Conservation (phyloP, 805 yeast species). For the Yarrowia deformans region DNA sequence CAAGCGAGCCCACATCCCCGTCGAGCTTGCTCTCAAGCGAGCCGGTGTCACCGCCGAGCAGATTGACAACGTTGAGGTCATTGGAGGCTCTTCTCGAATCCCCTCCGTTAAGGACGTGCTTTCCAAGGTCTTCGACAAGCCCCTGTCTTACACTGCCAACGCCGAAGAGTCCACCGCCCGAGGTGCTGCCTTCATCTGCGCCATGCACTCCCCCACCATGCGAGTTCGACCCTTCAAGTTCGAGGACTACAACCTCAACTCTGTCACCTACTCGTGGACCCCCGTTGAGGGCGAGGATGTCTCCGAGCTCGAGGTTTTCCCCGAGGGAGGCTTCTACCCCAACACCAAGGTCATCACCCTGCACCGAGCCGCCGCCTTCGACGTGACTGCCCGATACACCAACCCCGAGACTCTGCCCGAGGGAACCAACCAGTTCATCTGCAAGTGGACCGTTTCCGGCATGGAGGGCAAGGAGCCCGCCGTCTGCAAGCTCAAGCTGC, state of each 20-base stretch:
- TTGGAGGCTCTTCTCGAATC: conserved; percentile 99
- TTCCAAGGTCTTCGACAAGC: conserved; percentile 80
- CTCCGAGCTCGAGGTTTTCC: conserved; percentile 94
- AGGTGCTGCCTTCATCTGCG: conserved; percentile 99
- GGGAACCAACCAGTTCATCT: conserved; percentile 68
- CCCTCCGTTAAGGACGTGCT: conserved; percentile 88
- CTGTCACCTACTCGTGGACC: conserved; percentile 96
- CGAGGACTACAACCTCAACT: conserved; percentile 90
- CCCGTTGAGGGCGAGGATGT: conserved; percentile 89
- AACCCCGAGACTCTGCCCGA: conserved; percentile 73
- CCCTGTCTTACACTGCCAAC: conserved; percentile 90
- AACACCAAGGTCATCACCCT: conserved; percentile 93
- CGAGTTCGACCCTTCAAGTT: conserved; percentile 99
- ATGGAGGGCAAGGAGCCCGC: conserved; percentile 72
- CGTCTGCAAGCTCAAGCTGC: conserved; percentile 89
- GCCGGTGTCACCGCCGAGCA: conserved; percentile 78
- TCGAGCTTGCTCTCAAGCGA: conserved; percentile 78
- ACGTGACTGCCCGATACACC: conserved; percentile 85
- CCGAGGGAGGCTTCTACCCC: conserved; percentile 91
- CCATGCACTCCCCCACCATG: conserved; percentile 97
- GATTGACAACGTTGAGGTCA: conserved; percentile 88
- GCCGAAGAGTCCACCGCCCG: conserved; percentile 99
- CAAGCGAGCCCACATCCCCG: conserved; percentile 75
- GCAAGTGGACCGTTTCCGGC: conserved; percentile 87
- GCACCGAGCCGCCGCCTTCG: conserved; percentile 89